These are phyloP conservation scores for Phytophthora pisi DNA, from an alignment of 352 stramenopile species.

Conservation along the genomic window DNA sequence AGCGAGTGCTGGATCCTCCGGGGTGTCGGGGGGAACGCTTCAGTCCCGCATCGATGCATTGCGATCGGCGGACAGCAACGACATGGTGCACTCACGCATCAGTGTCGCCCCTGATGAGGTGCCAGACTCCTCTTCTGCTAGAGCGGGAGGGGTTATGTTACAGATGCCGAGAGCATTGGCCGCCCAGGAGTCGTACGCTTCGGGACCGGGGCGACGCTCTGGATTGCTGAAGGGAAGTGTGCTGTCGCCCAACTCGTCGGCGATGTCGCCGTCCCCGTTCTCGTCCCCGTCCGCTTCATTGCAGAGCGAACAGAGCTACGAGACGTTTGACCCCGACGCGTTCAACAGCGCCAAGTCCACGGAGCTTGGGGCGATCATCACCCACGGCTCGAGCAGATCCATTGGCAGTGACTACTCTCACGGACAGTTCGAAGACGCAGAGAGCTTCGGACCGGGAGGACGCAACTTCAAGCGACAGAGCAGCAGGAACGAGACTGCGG, in stretches of 20 bases:
- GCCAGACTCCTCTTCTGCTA: slow-evolving; percentile 2
- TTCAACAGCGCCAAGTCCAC: slow-evolving; percentile 46
- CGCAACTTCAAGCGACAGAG: slow-evolving; percentile 16
- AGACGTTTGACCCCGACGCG: slow-evolving; percentile 44
- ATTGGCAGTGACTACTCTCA: slow-evolving; percentile 40
- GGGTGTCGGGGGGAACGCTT: slow-evolving; percentile 40
- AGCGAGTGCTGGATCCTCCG: slow-evolving; percentile 22
- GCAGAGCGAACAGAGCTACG: slow-evolving; percentile 23
- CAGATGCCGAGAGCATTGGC: slow-evolving; percentile 26
- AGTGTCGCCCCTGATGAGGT: slow-evolving; percentile 36
- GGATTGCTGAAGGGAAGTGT: slow-evolving; percentile 44
- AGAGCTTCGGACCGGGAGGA: slow-evolving; percentile 18
- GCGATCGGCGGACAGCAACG: slow-evolving; percentile 44
- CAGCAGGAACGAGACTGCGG: slow-evolving; percentile 9
- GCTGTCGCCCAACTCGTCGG: slow-evolving; percentile 43
- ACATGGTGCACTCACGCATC: slow-evolving; percentile 61
- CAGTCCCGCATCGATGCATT: slow-evolving; percentile 70
- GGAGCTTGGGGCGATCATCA: slow-evolving; percentile 17
- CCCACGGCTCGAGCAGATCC: slow-evolving; percentile 30
- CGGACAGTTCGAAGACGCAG: slow-evolving; percentile 58
- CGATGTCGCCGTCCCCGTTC: slow-evolving; percentile 22
- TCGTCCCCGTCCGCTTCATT: slow-evolving; percentile 25
- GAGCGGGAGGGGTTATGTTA: background rate
- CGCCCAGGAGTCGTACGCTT: slow-evolving; percentile 33
- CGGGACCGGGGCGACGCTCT: slow-evolving; percentile 29